These are phyloP conservation scores for Ceratocystis huliohia DNA, from an alignment of 2,329 filamentous ascomycete species.

Conservation along the genomic window DNA sequence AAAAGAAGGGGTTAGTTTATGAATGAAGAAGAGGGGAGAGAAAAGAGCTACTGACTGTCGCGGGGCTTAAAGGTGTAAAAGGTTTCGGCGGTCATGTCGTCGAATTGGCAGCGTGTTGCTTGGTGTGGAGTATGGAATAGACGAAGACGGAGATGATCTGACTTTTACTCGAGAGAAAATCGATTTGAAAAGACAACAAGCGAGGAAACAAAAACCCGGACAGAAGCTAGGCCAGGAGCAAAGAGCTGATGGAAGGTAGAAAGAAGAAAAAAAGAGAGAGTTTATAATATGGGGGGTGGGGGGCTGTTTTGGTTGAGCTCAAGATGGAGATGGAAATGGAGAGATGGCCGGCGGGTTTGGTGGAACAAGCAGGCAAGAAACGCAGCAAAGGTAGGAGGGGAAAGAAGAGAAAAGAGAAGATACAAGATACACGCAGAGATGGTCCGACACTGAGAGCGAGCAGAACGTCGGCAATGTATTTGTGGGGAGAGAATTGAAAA, in stretches of 20 bases:
- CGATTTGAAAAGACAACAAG: background rate
- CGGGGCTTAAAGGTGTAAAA: slow-evolving; percentile 80
- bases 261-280: no score
- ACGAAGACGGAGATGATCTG: background rate
- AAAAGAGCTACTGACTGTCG: slow-evolving; percentile 48
- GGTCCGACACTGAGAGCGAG: background rate
- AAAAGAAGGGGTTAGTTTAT: slow-evolving; percentile 13
- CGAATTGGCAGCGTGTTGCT: background rate
- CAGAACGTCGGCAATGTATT: background rate
- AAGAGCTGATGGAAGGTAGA: no score
- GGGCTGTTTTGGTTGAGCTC: no score
- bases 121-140: background rate
- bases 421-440: background rate
- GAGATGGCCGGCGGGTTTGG: no score
- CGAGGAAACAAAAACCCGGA: background rate
- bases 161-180: background rate
- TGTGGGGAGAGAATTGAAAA: background rate
- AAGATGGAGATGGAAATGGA: no score
- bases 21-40: background rate
- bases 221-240: background rate
- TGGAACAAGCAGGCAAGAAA: background rate
- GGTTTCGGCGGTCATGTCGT: slow-evolving; percentile 8
- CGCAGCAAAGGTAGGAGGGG: background rate
- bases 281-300: no score
- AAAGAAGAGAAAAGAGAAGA: background rate